These are phyloP conservation scores for Sclerospora graminicola DNA, from an alignment of 352 stramenopile species.

Conservation along the genomic window DNA sequence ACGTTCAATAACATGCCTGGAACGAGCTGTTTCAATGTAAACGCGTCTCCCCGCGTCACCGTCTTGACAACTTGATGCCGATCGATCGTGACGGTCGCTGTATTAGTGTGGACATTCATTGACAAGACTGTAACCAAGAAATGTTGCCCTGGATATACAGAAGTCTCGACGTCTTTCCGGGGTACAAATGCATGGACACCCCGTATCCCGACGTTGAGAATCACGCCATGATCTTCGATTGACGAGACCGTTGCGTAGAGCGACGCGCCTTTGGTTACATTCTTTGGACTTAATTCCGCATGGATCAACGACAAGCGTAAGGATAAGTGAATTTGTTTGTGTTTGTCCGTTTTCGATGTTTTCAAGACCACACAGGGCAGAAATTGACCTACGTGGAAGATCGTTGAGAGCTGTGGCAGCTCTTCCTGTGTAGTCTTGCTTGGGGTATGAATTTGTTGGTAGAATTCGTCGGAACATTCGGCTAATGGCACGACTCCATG, in stretches of 20 bases:
- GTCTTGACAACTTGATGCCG: slow-evolving; percentile 58
- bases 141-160: slow-evolving; percentile 46
- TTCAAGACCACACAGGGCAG: slow-evolving; percentile 74
- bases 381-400: slow-evolving; percentile 78
- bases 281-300: slow-evolving; percentile 46
- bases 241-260: slow-evolving; percentile 83
- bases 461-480: slow-evolving; percentile 78
- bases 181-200: slow-evolving; percentile 71
- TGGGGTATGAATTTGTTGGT: slow-evolving; percentile 23
- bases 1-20: slow-evolving; percentile 91
- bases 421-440: too few species aligned
- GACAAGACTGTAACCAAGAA: slow-evolving; percentile 54
- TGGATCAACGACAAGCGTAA: slow-evolving; percentile 83
- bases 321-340: slow-evolving; percentile 88
- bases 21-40: slow-evolving; percentile 82
- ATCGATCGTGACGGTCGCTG: slow-evolving; percentile 53
- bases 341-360: slow-evolving; percentile 59
- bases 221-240: slow-evolving; percentile 91
- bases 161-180: slow-evolving; percentile 49
- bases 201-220: slow-evolving; percentile 86
- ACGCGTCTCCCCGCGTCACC: slow-evolving; percentile 73
- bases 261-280: slow-evolving; percentile 53
- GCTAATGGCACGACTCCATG: slow-evolving; percentile 82
- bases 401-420: slow-evolving; percentile 32
- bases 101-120: slow-evolving; percentile 74